Conservation (phyloP, 345 rosid genomes). For the Salix koriyanagi region DNA sequence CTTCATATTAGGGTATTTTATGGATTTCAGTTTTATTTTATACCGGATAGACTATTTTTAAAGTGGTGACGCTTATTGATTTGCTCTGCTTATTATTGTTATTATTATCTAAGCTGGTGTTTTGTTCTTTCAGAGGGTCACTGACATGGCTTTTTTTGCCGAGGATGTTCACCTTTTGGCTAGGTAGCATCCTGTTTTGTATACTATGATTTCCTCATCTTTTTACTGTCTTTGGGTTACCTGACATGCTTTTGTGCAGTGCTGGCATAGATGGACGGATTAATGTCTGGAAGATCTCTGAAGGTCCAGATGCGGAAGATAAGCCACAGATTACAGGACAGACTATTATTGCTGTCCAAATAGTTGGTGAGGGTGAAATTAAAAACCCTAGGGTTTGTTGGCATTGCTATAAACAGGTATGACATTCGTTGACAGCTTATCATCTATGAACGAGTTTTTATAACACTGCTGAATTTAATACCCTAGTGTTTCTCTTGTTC, state of each 20-base stretch:
- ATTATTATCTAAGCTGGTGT: not conserved
- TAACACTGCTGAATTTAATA: not conserved
- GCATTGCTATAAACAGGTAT: conserved; percentile 88
- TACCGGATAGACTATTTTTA: not conserved
- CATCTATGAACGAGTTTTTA: not conserved
- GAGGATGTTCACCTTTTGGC: conserved; percentile 90
- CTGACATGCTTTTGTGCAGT: conserved; percentile 34
- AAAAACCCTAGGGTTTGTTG: conserved; percentile 80
- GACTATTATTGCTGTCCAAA: conserved; percentile 54
- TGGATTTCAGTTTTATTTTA: not conserved
- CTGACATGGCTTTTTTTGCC: conserved; percentile 88
- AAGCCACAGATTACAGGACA: conserved; percentile 63
- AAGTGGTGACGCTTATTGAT: not conserved
- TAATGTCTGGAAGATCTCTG: conserved; percentile 73
- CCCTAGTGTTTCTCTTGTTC: not conserved
- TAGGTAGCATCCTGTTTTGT: conserved; percentile 44
- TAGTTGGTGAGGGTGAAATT: conserved; percentile 49
- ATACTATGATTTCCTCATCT: not conserved
- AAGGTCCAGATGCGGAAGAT: conserved; percentile 73
- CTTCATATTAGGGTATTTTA: not conserved
- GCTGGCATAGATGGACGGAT: conserved; percentile 78
- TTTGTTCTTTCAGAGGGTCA: conserved; percentile 53
- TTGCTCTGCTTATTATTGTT: not conserved
- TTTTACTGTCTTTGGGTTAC: not conserved
- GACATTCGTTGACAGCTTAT: conserved; percentile 1